Evolutionary conservation across 176 grass and related monocot species (phyloP), one percentile per base, ranked within the genome.

Genomic region (Poa annua): DNA sequence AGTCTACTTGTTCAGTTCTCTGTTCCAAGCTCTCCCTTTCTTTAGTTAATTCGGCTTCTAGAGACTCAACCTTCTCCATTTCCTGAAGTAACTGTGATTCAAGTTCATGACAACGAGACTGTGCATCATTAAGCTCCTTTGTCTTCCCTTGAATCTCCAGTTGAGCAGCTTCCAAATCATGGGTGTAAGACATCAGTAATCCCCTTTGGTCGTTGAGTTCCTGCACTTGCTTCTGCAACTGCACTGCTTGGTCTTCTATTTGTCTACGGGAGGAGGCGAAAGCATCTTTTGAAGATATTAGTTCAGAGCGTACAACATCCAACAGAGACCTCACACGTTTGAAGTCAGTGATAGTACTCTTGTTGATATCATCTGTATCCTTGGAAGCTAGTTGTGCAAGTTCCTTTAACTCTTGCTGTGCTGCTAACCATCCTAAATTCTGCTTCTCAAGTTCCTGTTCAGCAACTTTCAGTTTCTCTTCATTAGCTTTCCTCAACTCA

Each of bases 321-420:
- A 92, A 85, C 47, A 97, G 81, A 88, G 70, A 97, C 47, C 85
- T 92, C 45, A 97, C 89, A 34, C 85, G 85, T 87, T 89, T 86
- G 60, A 94, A 92, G 51, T 90, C 92, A 76, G 52, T 52, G 32
- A 70, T 72, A 50, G 80, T 86, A 59, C 82, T 86, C 53, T 88
- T 83, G 48, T 90, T 85, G 48, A 90, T 90, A 83, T 82, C 79
- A 81, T 80, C 33, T 12, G 85, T 90, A 59, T 90, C 85, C 60
- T 83, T 82, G 66, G 84, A 87, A 75, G 84, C 94, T 75, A 85
- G 74, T 59, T 86, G 53, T 0, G 81, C 86, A 68, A 94, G 76
- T 90, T 97, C 87, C 66, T 88, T 89, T 22, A 97, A 90, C 66
- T 94, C 91, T 80, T 92, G 74, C 54, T 83, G 82, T 49, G 87